Evolutionary conservation across 352 stramenopile genomes (phyloP).

Genomic region (Pythium periplocum): DNA sequence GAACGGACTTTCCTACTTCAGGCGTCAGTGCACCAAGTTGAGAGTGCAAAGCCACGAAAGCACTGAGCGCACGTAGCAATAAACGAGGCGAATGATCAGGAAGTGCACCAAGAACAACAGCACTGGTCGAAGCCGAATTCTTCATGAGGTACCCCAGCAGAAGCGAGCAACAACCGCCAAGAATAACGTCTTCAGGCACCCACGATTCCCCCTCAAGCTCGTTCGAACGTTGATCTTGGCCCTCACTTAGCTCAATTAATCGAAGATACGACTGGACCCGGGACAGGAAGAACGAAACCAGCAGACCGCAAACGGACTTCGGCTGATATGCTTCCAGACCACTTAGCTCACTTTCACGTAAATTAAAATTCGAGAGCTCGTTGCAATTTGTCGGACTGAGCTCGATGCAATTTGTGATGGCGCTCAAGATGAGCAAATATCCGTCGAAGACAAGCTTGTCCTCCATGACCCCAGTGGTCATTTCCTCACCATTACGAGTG

Average conservation of each 20-base stretch:
- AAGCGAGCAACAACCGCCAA: constrained; percentile 59
- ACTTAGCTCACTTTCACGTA: constrained; percentile 1
- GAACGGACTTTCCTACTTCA: constrained; percentile 56
- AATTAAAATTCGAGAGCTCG: constrained; percentile 23
- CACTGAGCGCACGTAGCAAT: constrained; percentile 45
- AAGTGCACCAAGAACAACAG: constrained; percentile 29
- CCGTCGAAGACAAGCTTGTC: constrained; percentile 56
- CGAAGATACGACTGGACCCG: constrained; percentile 50
- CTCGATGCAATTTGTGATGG: constrained; percentile 69
- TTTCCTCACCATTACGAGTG: background rate
- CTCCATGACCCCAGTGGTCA: constrained; percentile 5
- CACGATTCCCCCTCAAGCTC: constrained; percentile 28
- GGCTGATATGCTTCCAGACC: constrained; percentile 7
- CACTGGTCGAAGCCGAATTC: constrained; percentile 27
- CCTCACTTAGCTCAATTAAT: constrained; percentile 35
- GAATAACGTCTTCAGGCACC: constrained; percentile 70
- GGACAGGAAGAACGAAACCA: constrained; percentile 47
- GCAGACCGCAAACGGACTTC: constrained; percentile 25
- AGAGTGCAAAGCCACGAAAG: constrained; percentile 70
- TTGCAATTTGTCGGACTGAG: constrained; percentile 47
- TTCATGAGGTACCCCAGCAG: constrained; percentile 74
- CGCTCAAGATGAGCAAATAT: constrained; percentile 54
- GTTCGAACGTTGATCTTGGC: constrained; percentile 9
- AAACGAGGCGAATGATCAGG: constrained; percentile 41
- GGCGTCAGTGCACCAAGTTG: constrained; percentile 69